phyloP scores from a whole-genome alignment of 306 rosid genomes.

The Boehmeria nivea region DNA sequence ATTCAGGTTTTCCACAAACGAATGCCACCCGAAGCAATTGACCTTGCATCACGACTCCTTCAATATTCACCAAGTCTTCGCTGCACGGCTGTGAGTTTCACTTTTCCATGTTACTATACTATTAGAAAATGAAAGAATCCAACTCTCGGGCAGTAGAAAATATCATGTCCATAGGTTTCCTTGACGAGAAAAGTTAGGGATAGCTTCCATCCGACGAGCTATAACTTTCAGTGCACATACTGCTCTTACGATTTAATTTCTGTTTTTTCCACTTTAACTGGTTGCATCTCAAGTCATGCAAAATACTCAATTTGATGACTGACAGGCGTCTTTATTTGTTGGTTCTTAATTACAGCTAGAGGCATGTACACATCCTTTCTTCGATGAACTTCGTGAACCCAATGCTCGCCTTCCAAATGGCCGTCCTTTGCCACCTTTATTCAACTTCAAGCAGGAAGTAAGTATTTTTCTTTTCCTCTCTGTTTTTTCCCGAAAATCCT shows the following conservation, averaged over 20 bases:
- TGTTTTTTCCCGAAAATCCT: neutral
- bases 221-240: conserved; percentile 7
- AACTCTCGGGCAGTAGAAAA: too few species aligned
- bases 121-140: too few species aligned
- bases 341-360: conserved; percentile 59
- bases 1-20: conserved; percentile 83
- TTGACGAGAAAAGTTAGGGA: neutral
- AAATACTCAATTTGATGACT: too few species aligned
- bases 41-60: conserved; percentile 94
- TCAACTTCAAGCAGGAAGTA: conserved; percentile 93
- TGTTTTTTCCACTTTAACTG: conserved; percentile 6
- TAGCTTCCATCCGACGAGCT: conserved; percentile 1
- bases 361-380: conserved; percentile 90
- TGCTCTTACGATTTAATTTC: conserved; percentile 5
- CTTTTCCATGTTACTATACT: conserved; percentile 1
- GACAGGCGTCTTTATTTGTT: neutral
- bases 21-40: conserved; percentile 98
- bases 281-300: neutral
- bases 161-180: too few species aligned
- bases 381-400: conserved; percentile 89
- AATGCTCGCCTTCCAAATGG: conserved; percentile 82
- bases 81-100: conserved; percentile 74
- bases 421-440: conserved; percentile 73
- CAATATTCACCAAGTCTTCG: conserved; percentile 96
- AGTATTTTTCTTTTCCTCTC: conserved; percentile 30